These are phyloP conservation scores for Nakazawaea ishiwadae DNA, from an alignment of 805 yeast species.

Conservation along the genomic window DNA sequence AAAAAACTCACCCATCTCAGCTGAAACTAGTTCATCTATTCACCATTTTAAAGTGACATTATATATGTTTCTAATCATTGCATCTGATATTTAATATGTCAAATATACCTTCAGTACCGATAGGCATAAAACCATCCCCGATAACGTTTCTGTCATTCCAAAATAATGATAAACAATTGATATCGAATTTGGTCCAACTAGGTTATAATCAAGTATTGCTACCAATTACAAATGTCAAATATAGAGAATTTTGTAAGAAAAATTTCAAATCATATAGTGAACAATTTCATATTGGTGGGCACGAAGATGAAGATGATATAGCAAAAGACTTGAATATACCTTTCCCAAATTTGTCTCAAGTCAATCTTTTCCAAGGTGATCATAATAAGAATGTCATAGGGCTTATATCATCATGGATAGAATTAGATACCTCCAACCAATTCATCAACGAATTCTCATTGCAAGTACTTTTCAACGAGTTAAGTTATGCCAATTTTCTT, in stretches of 20 bases:
- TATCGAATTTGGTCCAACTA: conserved; percentile 20
- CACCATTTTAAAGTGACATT: no score
- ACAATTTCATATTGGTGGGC: conserved; percentile 9
- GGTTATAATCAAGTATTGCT: conserved; percentile 52
- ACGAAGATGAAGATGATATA: conserved; percentile 7
- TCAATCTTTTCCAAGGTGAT: conserved; percentile 35
- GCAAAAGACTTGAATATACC: conserved; percentile 28
- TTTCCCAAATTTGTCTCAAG: conserved; percentile 35
- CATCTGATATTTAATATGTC: neutral
- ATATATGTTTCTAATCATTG: no score
- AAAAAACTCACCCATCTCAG: no score
- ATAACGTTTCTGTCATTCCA: conserved; percentile 22
- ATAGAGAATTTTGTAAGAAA: conserved; percentile 37
- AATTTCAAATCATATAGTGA: conserved; percentile 27
- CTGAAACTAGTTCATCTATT: no score
- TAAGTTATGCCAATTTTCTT: conserved; percentile 52
- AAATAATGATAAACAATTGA: conserved; percentile 24
- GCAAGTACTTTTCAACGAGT: conserved; percentile 55
- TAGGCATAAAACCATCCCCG: conserved; percentile 45
- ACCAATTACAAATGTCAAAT: conserved; percentile 49
- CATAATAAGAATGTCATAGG: conserved; percentile 46
- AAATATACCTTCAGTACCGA: conserved; percentile 2
- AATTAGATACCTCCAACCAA: conserved; percentile 49
- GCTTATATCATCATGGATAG: conserved; percentile 64
- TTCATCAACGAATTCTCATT: conserved; percentile 46